A percentile compares a stretch with the other conserved stretches of the same genome.
Evolutionary conservation across 192 early-diverging fungal genomes (phyloP).

Genomic region (Coemansia javaensis): DNA sequence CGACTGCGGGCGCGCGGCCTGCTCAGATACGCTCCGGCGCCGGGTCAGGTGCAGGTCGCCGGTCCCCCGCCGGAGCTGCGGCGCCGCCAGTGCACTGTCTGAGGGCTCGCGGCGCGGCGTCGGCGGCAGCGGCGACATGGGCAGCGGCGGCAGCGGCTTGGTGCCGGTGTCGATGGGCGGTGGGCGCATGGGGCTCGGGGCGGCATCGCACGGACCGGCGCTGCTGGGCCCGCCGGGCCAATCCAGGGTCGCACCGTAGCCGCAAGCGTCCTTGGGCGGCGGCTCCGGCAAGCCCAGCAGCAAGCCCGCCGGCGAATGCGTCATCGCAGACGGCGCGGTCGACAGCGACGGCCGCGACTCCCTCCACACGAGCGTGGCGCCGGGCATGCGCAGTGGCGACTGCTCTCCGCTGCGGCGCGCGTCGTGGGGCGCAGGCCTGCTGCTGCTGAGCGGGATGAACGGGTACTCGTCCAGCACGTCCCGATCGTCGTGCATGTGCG

Average conservation of each 20-base stretch:
- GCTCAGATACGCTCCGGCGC: background rate
- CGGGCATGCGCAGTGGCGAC: slow-evolving; percentile 1
- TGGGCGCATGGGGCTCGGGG: too few species aligned
- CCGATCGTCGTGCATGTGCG: background rate
- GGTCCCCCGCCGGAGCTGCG: too few species aligned
- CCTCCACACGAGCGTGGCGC: slow-evolving; percentile 9
- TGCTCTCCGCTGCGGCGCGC: background rate
- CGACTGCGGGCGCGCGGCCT: slow-evolving; percentile 31
- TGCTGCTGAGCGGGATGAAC: slow-evolving; percentile 8
- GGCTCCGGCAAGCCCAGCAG: slow-evolving; percentile 6
- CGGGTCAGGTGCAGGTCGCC: background rate
- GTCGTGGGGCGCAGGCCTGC: background rate
- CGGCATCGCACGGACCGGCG: too few species aligned
- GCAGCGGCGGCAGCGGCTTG: slow-evolving; percentile 1
- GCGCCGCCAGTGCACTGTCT: background rate
- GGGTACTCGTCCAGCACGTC: slow-evolving; percentile 1
- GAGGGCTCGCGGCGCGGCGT: background rate
- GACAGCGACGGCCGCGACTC: slow-evolving; percentile 1
- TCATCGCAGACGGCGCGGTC: background rate
- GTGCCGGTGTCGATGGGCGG: background rate
- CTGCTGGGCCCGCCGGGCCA: too few species aligned
- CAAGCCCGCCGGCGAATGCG: slow-evolving; percentile 7
- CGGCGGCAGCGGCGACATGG: slow-evolving; percentile 3
- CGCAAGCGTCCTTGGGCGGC: too few species aligned
- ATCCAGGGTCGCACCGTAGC: too few species aligned